Evolutionary conservation across 179 eudicot genomes (phyloP).

Genomic region (Camellia oleifera): DNA sequence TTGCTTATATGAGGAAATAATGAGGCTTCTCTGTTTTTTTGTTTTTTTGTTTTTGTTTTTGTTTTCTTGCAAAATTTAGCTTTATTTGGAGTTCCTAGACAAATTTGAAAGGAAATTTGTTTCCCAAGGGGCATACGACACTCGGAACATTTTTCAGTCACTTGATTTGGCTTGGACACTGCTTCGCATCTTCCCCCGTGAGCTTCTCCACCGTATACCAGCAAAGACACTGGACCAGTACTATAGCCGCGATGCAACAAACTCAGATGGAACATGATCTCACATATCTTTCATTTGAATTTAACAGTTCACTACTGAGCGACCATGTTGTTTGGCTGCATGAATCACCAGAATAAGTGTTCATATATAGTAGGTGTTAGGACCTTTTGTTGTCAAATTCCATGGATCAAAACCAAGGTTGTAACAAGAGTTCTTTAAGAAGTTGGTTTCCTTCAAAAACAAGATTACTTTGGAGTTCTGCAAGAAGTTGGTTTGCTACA

Average conservation of each 20-base stretch:
- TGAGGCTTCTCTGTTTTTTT: neutral
- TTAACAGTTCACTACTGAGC: neutral
- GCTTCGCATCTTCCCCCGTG: slow-evolving; percentile 72
- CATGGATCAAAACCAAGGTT: no score
- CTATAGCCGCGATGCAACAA: slow-evolving; percentile 59
- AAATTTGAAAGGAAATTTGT: slow-evolving; percentile 82
- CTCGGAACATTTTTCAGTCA: slow-evolving; percentile 71
- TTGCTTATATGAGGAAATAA: slow-evolving; percentile 2
- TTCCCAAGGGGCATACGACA: slow-evolving; percentile 74
- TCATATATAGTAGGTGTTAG: neutral
- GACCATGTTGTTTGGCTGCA: neutral
- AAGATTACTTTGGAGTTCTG: no score
- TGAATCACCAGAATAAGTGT: neutral
- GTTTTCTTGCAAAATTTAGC: slow-evolving; percentile 24
- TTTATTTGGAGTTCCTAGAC: slow-evolving; percentile 71
- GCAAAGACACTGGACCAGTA: slow-evolving; percentile 72
- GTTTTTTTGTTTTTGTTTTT: neutral
- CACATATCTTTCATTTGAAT: neutral
- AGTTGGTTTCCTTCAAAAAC: no score
- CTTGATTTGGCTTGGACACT: slow-evolving; percentile 82
- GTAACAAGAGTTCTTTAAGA: no score
- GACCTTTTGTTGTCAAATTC: no score
- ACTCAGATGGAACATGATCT: slow-evolving; percentile 20
- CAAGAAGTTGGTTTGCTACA: no score
- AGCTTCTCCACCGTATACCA: slow-evolving; percentile 81